Conservation (phyloP, 495 filamentous ascomycete species). For the Friedmanniomyces simplex region DNA sequence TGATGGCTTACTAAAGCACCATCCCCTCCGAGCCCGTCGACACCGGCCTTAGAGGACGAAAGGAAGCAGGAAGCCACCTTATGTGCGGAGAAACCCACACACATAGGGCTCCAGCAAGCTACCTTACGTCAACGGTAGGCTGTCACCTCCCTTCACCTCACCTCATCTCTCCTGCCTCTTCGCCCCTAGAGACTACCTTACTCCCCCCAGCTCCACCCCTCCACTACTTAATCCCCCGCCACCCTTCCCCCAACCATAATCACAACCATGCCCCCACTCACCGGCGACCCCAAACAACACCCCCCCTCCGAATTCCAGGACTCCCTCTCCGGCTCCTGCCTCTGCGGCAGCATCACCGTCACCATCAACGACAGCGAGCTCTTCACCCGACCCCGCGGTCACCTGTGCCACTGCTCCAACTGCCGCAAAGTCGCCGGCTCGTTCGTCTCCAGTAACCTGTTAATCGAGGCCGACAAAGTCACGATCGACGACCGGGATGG, state of each 20-base stretch:
- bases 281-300: constrained; percentile 23
- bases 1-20: background rate
- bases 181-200: background rate
- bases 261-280: constrained; percentile 9
- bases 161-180: too few relatives aligned
- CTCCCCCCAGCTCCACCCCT: background rate
- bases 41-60: background rate
- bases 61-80: too few relatives aligned
- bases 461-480: constrained; percentile 34
- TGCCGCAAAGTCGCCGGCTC: constrained; percentile 37
- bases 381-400: constrained; percentile 29
- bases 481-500: constrained; percentile 29
- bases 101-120: background rate
- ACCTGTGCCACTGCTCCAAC: constrained; percentile 31
- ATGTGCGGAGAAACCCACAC: background rate
- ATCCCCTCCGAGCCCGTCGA: background rate
- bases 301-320: constrained; percentile 15
- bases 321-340: constrained; percentile 29
- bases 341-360: constrained; percentile 32
- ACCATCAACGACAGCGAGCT: constrained; percentile 33
- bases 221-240: too few relatives aligned
- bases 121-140: background rate
- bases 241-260: background rate
- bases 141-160: too few relatives aligned
- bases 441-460: constrained; percentile 28